These are phyloP conservation scores for Nigrograna mackinnonii DNA, from an alignment of 2,329 filamentous ascomycete genomes.

Conservation along the genomic window DNA sequence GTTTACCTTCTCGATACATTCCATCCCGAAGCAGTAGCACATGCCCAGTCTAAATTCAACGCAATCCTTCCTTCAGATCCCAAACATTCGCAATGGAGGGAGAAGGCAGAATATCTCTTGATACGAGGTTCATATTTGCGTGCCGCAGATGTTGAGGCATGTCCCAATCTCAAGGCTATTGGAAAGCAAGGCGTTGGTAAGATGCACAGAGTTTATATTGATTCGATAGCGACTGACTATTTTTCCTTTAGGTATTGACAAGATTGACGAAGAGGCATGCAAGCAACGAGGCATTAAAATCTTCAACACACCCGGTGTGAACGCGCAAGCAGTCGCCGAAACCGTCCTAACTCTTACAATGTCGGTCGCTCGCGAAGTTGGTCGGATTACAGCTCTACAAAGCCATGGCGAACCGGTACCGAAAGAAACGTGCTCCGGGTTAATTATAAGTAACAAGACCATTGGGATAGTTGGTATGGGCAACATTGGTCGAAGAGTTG, in stretches of 20 bases:
- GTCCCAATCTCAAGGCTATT: conserved; percentile 45
- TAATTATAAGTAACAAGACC: conserved; percentile 47
- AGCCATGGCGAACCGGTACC: conserved; percentile 35
- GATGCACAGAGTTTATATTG: background rate
- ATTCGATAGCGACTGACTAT: background rate
- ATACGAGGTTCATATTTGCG: conserved; percentile 43
- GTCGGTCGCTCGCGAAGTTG: conserved; percentile 27
- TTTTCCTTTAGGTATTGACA: conserved; percentile 45
- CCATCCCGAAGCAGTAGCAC: conserved; percentile 40
- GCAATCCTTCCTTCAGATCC: conserved; percentile 40
- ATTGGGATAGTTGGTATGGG: conserved; percentile 54
- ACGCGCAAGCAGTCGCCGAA: conserved; percentile 48
- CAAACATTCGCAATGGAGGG: conserved; percentile 43
- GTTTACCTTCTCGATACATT: conserved; percentile 48
- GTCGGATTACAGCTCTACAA: conserved; percentile 28
- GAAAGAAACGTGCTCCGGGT: conserved; percentile 48
- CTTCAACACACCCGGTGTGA: conserved; percentile 53
- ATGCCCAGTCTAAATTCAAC: conserved; percentile 44
- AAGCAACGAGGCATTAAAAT: conserved; percentile 45
- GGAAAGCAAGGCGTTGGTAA: conserved; percentile 52
- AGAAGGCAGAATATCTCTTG: conserved; percentile 46
- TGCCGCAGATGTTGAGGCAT: conserved; percentile 41
- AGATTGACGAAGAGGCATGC: conserved; percentile 45
- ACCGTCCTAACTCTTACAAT: conserved; percentile 41
- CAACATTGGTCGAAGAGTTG: conserved; percentile 23